Conservation (phyloP, 768 basidiomycete species). For the Panaeolus papilionaceus region DNA sequence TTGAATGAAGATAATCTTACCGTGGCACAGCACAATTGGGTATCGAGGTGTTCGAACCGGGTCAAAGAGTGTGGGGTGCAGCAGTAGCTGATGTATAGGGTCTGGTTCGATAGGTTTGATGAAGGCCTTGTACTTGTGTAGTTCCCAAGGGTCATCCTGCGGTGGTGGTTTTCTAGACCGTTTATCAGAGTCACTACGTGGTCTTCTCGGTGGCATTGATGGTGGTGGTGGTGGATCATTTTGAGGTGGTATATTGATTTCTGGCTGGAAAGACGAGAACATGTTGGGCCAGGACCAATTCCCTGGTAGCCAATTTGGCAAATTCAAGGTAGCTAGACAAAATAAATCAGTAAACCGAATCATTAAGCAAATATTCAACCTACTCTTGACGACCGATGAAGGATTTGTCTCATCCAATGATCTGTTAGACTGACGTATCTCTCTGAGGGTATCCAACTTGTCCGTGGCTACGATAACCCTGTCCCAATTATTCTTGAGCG, state of each 20-base stretch:
- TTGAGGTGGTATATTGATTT: conserved; percentile 19
- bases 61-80: conserved; percentile 79
- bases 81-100: conserved; percentile 72
- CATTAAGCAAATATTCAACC: not conserved
- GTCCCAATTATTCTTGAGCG: conserved; percentile 32
- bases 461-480: conserved; percentile 18
- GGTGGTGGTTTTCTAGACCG: conserved; percentile 23
- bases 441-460: not conserved
- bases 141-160: conserved; percentile 21
- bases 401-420: conserved; percentile 6
- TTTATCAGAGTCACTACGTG: conserved; percentile 27
- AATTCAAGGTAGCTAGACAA: conserved; percentile 22
- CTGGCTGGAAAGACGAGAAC: conserved; percentile 23
- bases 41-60: conserved; percentile 82
- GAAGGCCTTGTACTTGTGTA: conserved; percentile 18
- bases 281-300: conserved; percentile 35
- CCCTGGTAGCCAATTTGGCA: conserved; percentile 30
- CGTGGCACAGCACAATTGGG: conserved; percentile 96
- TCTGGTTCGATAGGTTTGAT: conserved; percentile 42
- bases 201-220: conserved; percentile 23
- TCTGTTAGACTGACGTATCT: conserved; percentile 6
- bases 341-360: not conserved
- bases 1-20: conserved; percentile 47
- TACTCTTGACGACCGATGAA: not conserved
- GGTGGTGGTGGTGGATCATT: conserved; percentile 20